Conservation (phyloP, 2,329 filamentous ascomycete genomes). For the Pseudogymnoascus sp. region DNA sequence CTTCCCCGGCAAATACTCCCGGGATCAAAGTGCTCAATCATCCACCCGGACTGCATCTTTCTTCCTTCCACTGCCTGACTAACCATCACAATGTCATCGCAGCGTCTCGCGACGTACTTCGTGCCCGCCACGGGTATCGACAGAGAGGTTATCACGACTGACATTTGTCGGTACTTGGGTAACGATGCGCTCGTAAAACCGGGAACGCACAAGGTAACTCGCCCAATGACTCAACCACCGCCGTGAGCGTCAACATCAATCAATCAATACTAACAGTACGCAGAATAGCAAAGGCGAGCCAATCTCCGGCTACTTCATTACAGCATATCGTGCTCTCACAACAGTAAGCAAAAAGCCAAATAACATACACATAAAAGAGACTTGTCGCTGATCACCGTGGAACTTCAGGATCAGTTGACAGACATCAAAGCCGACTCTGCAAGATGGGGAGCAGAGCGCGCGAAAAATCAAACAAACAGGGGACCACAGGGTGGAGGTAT, state of each 20-base stretch:
- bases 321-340: constrained; percentile 70
- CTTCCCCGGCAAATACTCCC: background rate
- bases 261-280: background rate
- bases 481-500: constrained; percentile 29
- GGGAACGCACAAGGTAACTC: constrained; percentile 61
- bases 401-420: constrained; percentile 44
- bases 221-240: background rate
- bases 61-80: background rate
- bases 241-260: background rate
- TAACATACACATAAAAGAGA: background rate
- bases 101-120: constrained; percentile 46
- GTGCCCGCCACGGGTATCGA: constrained; percentile 74
- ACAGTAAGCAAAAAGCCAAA: constrained; percentile 49
- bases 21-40: background rate
- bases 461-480: constrained; percentile 22
- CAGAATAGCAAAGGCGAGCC: background rate
- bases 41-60: background rate
- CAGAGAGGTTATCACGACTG: constrained; percentile 75
- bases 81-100: constrained; percentile 1
- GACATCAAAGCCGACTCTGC: constrained; percentile 47
- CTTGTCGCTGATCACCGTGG: constrained; percentile 17
- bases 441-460: constrained; percentile 38
- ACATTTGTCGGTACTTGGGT: constrained; percentile 77
- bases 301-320: constrained; percentile 61
- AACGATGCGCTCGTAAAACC: constrained; percentile 75